Evolutionary conservation across 257 asterid genomes (phyloP), one percentile per base, ranked within the genome.

Genomic region (Scutellaria baicalensis): DNA sequence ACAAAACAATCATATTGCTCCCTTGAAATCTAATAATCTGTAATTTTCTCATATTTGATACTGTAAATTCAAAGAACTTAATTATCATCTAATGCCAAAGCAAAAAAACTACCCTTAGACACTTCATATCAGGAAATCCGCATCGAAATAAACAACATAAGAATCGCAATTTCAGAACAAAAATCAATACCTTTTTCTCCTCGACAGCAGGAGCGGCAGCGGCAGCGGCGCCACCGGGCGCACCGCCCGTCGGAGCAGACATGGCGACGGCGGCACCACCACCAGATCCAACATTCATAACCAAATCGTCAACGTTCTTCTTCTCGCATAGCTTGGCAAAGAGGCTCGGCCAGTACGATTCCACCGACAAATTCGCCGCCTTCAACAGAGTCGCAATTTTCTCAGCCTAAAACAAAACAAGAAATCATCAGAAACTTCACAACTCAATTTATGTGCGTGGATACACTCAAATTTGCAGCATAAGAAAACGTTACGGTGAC

Each of bases 321-420:
- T 89, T 89, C 85, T 89, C 94, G 47, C 85, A 78, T 9, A 89
- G 88, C 85, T 84, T 87, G 0, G 89, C 82, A 27, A 87, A 84
- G 13, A 89, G 84, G 51, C 85, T 84, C 33, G 92, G 90, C 96
- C 96, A 89, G 68, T 89, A 87, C 6, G 95, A 88, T 35, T 89
- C 96, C 7, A 85, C 80, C n/a, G 80, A 68, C 66, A 89, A 43
- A 75, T 82, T 80, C 13, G 93, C 96, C 12, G 90, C 87, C 69
- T 83, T 79, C 40, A 85, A 63, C 38, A 87, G 55, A 1, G 87
- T 59, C 8, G 84, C 74, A 1, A 89, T 82, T 63, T 89, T 89
- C 80, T 89, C 96, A 20, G 96, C 85, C 96, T 89, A 60, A 51
- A 14, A n/a, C 3, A 14, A 65, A 50, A 42, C 7, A 40, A 60